Conservation (phyloP, 2,329 filamentous ascomycete genomes). For the Aspergillus tubingensis region DNA sequence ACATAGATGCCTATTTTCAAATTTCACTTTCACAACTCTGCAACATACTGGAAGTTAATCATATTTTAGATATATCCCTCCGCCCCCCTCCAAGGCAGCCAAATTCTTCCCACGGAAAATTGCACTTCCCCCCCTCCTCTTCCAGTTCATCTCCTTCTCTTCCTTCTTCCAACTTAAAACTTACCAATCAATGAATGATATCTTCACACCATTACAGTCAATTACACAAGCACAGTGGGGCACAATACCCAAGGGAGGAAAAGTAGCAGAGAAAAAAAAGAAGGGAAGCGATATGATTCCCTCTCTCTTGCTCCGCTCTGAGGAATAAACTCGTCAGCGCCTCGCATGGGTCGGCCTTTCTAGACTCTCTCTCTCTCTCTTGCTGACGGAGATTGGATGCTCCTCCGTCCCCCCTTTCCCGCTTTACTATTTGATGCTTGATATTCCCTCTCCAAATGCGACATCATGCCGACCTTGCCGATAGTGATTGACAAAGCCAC, state of each 20-base stretch:
- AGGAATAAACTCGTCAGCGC: constrained; percentile 3
- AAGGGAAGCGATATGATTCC: background rate
- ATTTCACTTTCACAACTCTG: too few species aligned
- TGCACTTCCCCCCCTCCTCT: background rate
- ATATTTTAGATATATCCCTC: background rate
- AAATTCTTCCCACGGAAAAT: background rate
- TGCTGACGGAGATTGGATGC: background rate
- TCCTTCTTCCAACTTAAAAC: background rate
- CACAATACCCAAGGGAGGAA: background rate
- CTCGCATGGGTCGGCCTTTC: constrained; percentile 3
- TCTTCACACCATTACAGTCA: background rate
- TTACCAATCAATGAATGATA: background rate
- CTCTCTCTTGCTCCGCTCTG: background rate
- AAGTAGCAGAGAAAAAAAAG: too few species aligned
- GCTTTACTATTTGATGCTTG: too few species aligned
- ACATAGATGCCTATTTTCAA: too few species aligned
- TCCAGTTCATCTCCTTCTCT: too few species aligned
- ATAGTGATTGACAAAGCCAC: background rate
- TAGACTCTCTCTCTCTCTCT: background rate
- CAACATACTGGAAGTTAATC: too few species aligned
- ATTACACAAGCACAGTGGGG: background rate
- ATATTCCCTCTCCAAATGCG: background rate
- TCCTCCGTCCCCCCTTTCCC: background rate
- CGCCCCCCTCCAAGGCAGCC: constrained; percentile 7
- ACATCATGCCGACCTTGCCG: background rate